Evolutionary conservation across 23 red algal species (phyloP), one percentile per base, ranked within the genome.

Genomic region (Gracilariopsis chorda): DNA sequence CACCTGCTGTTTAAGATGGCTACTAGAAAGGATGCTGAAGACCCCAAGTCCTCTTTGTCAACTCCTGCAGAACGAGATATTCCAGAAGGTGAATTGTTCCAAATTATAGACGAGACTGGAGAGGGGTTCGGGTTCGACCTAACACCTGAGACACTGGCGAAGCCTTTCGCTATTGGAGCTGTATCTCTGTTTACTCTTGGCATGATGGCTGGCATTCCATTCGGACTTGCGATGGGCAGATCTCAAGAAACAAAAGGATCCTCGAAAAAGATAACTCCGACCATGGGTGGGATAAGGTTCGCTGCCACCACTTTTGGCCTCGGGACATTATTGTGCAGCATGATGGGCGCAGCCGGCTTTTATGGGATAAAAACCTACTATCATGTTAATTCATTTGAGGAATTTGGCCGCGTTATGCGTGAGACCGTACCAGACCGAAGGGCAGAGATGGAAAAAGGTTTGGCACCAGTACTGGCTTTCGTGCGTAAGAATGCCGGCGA

Each of bases 91-190:
- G 89, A 84, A 25, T 63, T 92, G 9, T 84, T 94, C 34, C 40
- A 61, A 28, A 94, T 94, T 42, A 94, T 94, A 28, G 91, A 94
- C 71, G 91, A 94, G 44, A 79, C 80, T 3, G 91, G 91, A 3
- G 80, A 84, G 39, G 91, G 91, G 51, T 84, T 83, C 34, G 89
- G 89, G 33, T 94, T 94, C 49, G 91, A 94, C 32, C 56, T 94
- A n/a, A 86, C 91, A 39, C 91, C 91, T 19, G 52, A 77, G 24
- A 35, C 91, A 28, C 62, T 94, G 24, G 91, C 91, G 34, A 86
- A 86, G 21, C 91, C 91, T 6, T 51, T 94, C 40, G 81, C 82
- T 9, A 48, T 86, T 23, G 71, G 72, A 0, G 65, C 80, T 37
- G 62, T 58, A 14, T 44, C 57, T 20, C 48, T 94, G 14, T 94